These are phyloP conservation scores for Stentor coeruleus DNA, from an alignment of 73 alveolate species.

Conservation along the genomic window DNA sequence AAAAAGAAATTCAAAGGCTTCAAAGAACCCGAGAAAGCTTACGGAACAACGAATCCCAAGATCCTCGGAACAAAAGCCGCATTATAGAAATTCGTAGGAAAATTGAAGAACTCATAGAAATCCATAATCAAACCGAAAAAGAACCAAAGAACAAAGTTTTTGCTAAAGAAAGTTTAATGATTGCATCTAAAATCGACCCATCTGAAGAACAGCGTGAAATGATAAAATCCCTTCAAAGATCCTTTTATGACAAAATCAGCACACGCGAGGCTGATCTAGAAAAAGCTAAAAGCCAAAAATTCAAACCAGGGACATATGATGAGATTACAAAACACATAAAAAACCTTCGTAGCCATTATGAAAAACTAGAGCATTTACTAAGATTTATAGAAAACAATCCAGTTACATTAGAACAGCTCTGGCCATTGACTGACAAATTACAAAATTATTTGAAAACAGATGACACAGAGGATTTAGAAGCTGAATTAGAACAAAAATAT, in stretches of 20 bases:
- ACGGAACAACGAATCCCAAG: constrained; percentile 26
- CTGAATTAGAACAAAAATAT: constrained; percentile 12
- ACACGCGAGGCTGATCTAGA: constrained; percentile 14
- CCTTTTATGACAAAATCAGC: constrained; percentile 18
- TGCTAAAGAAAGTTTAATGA: constrained; percentile 39
- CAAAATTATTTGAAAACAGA: neutral
- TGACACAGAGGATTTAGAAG: neutral
- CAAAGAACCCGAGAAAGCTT: constrained; percentile 45
- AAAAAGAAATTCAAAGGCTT: constrained; percentile 53
- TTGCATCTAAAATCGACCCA: constrained; percentile 10
- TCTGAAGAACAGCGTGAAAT: neutral
- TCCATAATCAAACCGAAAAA: constrained; percentile 40
- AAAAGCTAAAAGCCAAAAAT: constrained; percentile 25
- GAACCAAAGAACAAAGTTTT: constrained; percentile 43
- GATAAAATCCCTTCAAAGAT: neutral
- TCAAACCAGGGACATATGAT: constrained; percentile 18
- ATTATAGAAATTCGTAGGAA: constrained; percentile 32
- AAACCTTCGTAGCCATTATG: neutral
- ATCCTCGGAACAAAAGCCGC: constrained; percentile 37
- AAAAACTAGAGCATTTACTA: neutral
- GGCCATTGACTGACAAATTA: neutral
- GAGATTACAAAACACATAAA: constrained; percentile 22
- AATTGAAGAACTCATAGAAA: constrained; percentile 55
- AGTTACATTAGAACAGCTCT: neutral
- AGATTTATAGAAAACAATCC: constrained; percentile 1